Base-by-base conservation (phyloP, 2,329 filamentous ascomycete genomes). In the Lachnellula willkommii region DNA sequence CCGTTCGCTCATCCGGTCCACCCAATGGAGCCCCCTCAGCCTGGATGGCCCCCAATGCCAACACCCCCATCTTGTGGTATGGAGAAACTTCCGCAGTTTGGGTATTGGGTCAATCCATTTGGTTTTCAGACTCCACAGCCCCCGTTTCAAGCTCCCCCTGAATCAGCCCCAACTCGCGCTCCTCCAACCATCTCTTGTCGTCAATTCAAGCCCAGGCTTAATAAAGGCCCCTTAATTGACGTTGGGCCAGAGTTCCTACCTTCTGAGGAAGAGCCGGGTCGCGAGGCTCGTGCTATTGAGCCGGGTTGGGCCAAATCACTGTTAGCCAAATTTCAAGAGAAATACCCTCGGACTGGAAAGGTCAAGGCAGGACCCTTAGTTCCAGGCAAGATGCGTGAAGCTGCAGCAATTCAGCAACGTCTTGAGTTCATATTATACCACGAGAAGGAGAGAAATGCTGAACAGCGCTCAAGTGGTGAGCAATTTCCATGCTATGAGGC, bases 321-420 rank as follows among this genome's bases (percentile, higher is more conserved):
- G 32, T 47, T 70, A 39, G 55, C 63, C 20, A 57, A 59, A 6
- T 69, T 69, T 42, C 58, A 48, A 3, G 59, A 57, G 28, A 69
- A 66, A 35, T 70, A 68, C 58, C 69, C 69, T 36, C 52, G 65
- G 51, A 70, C 69, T 28, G 69, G 69, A 47, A 62, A 56, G 26
- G 28, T 46, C 11, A 58, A 58, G n/a, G 50, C 54, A 5, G 45
- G 20, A 50, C 24, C 45, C 37, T 22, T 55, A 46, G 35, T 54
- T 47, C 42, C 59, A n/a, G 43, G 52, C 28, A 45, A 53, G 46
- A 56, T 58, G 52, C 49, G 37, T 32, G 51, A 57, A 42, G 58
- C 62, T 9, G 61, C 63, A n/a, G 57, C 60, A 3, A 63, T 66
- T 47, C 66, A 68, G 52, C 64, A 68, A 32, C 59, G 60, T 20